These are phyloP conservation scores for Solanum hybrid DNA, from an alignment of 305 asterid genomes.

Conservation along the genomic window DNA sequence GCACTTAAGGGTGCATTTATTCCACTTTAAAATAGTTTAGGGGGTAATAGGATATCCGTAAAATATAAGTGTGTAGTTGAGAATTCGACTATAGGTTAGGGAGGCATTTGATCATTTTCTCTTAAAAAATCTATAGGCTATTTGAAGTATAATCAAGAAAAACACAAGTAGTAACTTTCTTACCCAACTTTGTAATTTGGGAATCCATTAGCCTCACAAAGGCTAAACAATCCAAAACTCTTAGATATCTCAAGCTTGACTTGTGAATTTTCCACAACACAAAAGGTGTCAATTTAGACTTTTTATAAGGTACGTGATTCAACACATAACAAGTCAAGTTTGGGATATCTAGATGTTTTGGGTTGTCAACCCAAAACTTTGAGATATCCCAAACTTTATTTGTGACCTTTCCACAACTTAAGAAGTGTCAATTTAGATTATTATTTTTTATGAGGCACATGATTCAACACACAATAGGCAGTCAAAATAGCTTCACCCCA, in stretches of 20 bases:
- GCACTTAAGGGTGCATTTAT: too few species aligned
- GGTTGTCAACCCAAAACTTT: neutral
- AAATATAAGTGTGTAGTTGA: too few species aligned
- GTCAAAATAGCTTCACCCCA: neutral
- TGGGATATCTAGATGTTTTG: neutral
- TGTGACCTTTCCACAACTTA: neutral
- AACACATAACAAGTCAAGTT: neutral
- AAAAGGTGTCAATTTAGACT: neutral
- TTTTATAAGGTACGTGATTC: neutral
- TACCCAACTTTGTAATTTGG: neutral
- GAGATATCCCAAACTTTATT: neutral
- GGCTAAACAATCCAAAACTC: neutral
- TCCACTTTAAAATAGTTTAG: too few species aligned
- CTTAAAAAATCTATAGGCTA: neutral
- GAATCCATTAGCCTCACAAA: neutral
- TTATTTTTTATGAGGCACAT: too few species aligned
- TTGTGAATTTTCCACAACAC: neutral
- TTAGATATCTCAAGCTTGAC: neutral
- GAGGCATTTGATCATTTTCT: too few species aligned
- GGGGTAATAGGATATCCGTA: too few species aligned
- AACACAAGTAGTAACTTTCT: neutral
- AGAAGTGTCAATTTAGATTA: too few species aligned
- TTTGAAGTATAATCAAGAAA: neutral
- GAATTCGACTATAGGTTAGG: too few species aligned
- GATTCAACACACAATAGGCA: neutral